Conservation (phyloP, 2,329 filamentous ascomycete species). For the Cladosporium cucumerinum region DNA sequence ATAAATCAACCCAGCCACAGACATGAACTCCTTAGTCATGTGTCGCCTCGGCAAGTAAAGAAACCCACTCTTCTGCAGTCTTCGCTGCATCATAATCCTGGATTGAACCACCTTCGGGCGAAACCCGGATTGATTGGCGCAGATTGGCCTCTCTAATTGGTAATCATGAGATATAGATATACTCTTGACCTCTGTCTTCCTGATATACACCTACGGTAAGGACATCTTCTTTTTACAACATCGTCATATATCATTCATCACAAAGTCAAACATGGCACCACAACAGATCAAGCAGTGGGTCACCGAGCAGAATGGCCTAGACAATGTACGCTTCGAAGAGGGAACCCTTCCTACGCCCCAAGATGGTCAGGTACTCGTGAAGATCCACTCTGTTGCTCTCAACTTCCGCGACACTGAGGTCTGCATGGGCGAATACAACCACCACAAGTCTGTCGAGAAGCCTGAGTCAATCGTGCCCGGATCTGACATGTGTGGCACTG, state of each 20-base stretch:
- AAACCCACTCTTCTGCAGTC: neutral
- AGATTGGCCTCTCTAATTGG: neutral
- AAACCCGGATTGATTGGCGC: neutral
- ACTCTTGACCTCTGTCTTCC: neutral
- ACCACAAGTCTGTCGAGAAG: constrained; percentile 55
- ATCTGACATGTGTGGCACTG: constrained; percentile 66
- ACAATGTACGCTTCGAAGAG: constrained; percentile 38
- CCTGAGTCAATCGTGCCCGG: constrained; percentile 56
- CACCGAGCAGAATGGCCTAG: constrained; percentile 42
- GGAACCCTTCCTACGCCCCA: constrained; percentile 35
- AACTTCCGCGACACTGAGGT: constrained; percentile 58
- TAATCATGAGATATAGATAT: constrained; percentile 10
- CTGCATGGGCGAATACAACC: constrained; percentile 62
- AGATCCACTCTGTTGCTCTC: constrained; percentile 51
- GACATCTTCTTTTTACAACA: neutral
- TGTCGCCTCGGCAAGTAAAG: constrained; percentile 2
- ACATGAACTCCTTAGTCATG: neutral
- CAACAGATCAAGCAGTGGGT: constrained; percentile 39
- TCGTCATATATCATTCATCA: neutral
- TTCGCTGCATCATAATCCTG: neutral
- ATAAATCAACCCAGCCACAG: neutral
- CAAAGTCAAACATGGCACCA: constrained; percentile 17
- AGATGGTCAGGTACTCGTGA: constrained; percentile 48
- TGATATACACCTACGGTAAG: neutral
- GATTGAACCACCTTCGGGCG: neutral